phyloP scores from a whole-genome alignment of 148 eudicot genomes.

The Fallopia convolvulus region DNA sequence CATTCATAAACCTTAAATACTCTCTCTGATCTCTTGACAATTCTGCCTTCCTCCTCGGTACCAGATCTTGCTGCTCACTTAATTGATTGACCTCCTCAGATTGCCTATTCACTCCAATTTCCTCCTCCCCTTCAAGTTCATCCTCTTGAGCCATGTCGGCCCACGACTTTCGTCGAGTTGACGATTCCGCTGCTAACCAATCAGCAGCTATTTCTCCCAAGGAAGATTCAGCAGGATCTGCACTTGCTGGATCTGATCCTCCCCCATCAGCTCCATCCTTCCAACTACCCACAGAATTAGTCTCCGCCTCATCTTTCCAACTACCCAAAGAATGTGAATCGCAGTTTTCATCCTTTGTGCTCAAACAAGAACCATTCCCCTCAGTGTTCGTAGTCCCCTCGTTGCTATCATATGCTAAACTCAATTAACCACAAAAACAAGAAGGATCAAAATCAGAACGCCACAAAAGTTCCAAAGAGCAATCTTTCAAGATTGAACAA shows the following conservation, averaged over 20 bases:
- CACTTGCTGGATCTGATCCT: constrained; percentile 21
- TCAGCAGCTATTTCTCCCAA: constrained; percentile 20
- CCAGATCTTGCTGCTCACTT: constrained; percentile 23
- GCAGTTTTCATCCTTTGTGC: constrained; percentile 20
- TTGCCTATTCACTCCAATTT: constrained; percentile 27
- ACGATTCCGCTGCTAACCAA: constrained; percentile 16
- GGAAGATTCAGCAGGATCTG: constrained; percentile 19
- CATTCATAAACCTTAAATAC: constrained; percentile 49
- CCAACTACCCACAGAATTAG: constrained; percentile 42
- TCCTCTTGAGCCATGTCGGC: constrained; percentile 95
- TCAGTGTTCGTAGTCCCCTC: constrained; percentile 14
- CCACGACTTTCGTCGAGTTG: constrained; percentile 59
- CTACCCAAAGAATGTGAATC: constrained; percentile 50
- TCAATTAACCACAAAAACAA: constrained; percentile 3
- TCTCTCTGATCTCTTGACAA: constrained; percentile 80
- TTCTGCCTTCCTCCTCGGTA: constrained; percentile 31
- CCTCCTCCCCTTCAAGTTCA: constrained; percentile 64
- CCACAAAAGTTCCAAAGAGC: background rate
- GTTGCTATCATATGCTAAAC: constrained; percentile 22
- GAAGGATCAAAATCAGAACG: background rate
- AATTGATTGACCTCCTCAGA: constrained; percentile 15
- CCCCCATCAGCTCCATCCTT: constrained; percentile 39
- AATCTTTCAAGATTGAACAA: background rate
- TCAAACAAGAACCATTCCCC: constrained; percentile 15
- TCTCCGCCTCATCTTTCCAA: constrained; percentile 41